Base-by-base conservation (phyloP, 2,329 filamentous ascomycete species). In the Trichoderma harzianum region DNA sequence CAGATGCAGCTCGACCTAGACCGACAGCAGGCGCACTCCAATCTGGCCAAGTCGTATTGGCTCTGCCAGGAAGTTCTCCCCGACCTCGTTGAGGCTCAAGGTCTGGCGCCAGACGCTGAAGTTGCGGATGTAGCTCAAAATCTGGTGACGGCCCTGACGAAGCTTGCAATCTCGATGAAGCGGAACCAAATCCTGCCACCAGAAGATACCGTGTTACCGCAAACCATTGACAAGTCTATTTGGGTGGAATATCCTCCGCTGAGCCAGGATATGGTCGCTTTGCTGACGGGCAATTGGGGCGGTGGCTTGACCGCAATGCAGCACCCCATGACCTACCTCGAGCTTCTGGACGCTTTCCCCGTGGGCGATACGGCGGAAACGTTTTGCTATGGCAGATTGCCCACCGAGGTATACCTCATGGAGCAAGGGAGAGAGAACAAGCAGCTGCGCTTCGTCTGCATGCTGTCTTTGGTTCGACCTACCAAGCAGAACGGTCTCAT, bases 31-130 rank as follows among this genome's bases (percentile, higher is more conserved):
- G 91, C 93, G 1, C 94, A 97, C 76, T 88, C 95, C 1, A 93
- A 97, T 80, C 84, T 98, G 65, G 91, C 93, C 28, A 98, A 97
- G 80, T 87, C 91, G 0, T 92, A 93, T 79, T 98, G 95, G 94
- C 89, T 97, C n/a, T 86, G 83, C 28, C 85, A 88, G 65, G 82
- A 87, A 65, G 82, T 86, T 1, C 80, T 89, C 7, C 85, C 86
- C 2, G 86, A 89, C 71, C 80, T 88, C 5, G 78, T 83, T 8
- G 81, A 82, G 34, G 80, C 81, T 26, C 86, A 83, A 60, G 83
- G 80, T 10, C 80, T 82, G 57, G 77, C 81, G 0, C 78, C 81
- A 2, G 83, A 85, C 62, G 77, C 80, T n/a, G 86, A 89, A 72
- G 79, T 87, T 12, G 83, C 86, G 21, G 85, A 86, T 18, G 84